A percentile compares a stretch with the other conserved stretches of the same genome.
These are phyloP conservation scores for Areca catechu DNA, from an alignment of 176 grass and related monocot genomes.

Conservation along the genomic window DNA sequence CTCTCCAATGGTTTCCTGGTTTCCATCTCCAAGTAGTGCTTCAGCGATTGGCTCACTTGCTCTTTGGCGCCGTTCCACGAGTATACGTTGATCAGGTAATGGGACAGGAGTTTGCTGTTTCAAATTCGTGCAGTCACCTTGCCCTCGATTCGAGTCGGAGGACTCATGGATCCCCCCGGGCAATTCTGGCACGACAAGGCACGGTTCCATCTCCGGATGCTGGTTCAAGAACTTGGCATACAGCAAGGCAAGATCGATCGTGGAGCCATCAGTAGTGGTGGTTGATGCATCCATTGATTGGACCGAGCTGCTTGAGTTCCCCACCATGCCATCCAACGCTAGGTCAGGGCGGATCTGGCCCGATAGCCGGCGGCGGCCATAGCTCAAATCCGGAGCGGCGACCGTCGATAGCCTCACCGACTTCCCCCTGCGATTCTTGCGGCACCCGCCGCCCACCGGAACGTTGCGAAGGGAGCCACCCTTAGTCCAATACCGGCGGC, in stretches of 20 bases:
- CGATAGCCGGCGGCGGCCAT: neutral
- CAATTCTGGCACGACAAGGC: constrained; percentile 11
- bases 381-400: no score
- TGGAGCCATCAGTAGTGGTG: constrained; percentile 19
- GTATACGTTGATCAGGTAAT: constrained; percentile 19
- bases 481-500: constrained; percentile 89
- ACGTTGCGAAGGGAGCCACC: constrained; percentile 91
- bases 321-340: constrained; percentile 54
- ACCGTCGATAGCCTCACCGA: constrained; percentile 12
- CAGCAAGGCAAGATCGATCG: constrained; percentile 58
- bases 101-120: constrained; percentile 15
- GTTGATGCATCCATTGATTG: constrained; percentile 12
- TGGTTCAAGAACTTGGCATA: constrained; percentile 55
- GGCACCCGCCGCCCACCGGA: constrained; percentile 62
- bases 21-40: no score
- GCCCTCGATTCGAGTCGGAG: constrained; percentile 38
- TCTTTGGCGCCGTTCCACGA: constrained; percentile 11
- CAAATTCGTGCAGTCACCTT: constrained; percentile 27
- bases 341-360: constrained; percentile 57
- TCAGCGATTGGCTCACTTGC: neutral
- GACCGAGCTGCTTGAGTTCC: constrained; percentile 22
- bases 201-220: neutral
- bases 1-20: constrained; percentile 10
- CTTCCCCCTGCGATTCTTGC: constrained; percentile 68
- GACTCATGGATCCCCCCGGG: constrained; percentile 21